Percentiles rank a stretch among this genome's conserved stretches.
Evolutionary conservation across 768 basidiomycete species (phyloP).

Genomic region (Boletus rubropictus): DNA sequence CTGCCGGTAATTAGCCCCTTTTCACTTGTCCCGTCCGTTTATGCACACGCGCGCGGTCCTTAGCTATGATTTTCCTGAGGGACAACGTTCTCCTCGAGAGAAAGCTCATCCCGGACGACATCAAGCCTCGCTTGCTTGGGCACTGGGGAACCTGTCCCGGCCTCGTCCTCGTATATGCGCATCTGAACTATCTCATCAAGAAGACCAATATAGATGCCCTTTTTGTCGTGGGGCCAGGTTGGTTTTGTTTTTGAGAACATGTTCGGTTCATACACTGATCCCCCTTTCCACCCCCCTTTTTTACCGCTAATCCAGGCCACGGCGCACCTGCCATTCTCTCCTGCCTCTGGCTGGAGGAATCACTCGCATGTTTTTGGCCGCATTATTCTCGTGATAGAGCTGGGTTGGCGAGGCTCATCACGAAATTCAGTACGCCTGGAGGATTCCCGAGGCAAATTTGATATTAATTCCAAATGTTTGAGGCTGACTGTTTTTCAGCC

Average conservation of each 20-base stretch:
- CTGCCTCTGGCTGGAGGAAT: constrained; percentile 80
- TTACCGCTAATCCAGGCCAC: constrained; percentile 42
- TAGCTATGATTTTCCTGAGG: constrained; percentile 83
- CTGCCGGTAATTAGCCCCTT: constrained; percentile 47
- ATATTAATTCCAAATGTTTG: neutral
- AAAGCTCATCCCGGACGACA: constrained; percentile 54
- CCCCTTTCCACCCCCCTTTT: neutral
- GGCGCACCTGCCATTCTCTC: constrained; percentile 87
- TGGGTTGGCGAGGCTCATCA: constrained; percentile 65
- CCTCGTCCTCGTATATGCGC: constrained; percentile 64
- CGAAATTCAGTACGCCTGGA: constrained; percentile 73
- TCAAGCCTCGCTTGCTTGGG: constrained; percentile 77
- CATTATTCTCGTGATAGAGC: constrained; percentile 48
- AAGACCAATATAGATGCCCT: constrained; percentile 58
- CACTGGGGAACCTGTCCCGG: constrained; percentile 87
- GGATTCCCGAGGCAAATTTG: constrained; percentile 67
- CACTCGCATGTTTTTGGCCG: constrained; percentile 53
- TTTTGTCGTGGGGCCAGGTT: constrained; percentile 77
- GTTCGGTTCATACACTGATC: neutral
- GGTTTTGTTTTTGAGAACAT: constrained; percentile 1
- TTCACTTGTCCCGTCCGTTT: neutral
- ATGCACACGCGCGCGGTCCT: neutral
- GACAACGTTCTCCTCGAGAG: constrained; percentile 64
- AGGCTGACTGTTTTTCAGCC: constrained; percentile 33
- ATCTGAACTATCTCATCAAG: constrained; percentile 59